Evolutionary conservation across 805 yeast genomes (phyloP).

Genomic region (Kodamaea sagamina): DNA sequence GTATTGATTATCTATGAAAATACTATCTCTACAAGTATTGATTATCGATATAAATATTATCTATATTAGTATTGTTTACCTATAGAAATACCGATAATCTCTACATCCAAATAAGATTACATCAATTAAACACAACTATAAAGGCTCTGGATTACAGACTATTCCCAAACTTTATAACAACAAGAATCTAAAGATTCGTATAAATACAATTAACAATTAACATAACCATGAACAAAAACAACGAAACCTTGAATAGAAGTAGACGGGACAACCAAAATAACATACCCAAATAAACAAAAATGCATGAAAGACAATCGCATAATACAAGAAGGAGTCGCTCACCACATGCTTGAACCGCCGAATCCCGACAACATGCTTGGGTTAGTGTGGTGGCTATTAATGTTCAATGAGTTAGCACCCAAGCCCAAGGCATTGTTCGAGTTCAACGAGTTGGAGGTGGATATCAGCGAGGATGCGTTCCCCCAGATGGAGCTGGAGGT

Average conservation of each 20-base stretch:
- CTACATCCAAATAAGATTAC: background rate
- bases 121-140: slow-evolving; percentile 5
- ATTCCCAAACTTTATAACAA: slow-evolving; percentile 1
- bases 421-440: slow-evolving; percentile 10
- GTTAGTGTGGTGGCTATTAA: slow-evolving; percentile 4
- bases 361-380: slow-evolving; percentile 16
- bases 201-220: slow-evolving; percentile 6
- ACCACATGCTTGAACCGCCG: slow-evolving; percentile 25
- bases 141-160: background rate
- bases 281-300: slow-evolving; percentile 7
- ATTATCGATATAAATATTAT: too few relatives aligned
- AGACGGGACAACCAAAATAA: slow-evolving; percentile 7
- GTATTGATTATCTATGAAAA: too few relatives aligned
- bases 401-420: slow-evolving; percentile 7
- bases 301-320: slow-evolving; percentile 6
- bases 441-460: slow-evolving; percentile 10
- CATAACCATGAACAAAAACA: slow-evolving; percentile 4
- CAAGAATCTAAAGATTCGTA: slow-evolving; percentile 1
- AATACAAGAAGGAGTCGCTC: slow-evolving; percentile 1
- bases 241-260: slow-evolving; percentile 6
- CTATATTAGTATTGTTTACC: too few relatives aligned
- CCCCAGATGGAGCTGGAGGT: slow-evolving; percentile 27
- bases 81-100: background rate
- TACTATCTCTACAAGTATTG: too few relatives aligned
- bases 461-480: slow-evolving; percentile 15